Percentiles rank a stretch among this genome's conserved stretches.
phyloP scores from a whole-genome alignment of 306 rosid species.

The Gastrolobium villosum region DNA sequence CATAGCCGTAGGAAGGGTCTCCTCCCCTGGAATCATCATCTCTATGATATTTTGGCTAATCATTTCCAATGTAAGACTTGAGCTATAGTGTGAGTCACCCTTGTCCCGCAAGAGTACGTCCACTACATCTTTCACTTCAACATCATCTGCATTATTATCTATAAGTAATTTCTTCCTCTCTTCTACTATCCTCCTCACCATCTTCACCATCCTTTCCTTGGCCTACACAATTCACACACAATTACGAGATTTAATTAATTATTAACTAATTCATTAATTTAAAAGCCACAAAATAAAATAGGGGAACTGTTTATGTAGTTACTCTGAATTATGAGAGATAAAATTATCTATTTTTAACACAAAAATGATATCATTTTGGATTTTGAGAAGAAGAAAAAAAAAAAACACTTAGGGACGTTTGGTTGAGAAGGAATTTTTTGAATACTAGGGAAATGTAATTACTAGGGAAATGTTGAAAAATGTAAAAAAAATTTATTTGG shows the following conservation, averaged over 20 bases:
- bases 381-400: too few species aligned
- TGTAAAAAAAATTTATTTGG: too few species aligned
- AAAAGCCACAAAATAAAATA: too few species aligned
- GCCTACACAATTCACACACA: constrained; percentile 62
- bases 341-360: too few species aligned
- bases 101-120: constrained; percentile 73
- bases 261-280: neutral
- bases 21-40: constrained; percentile 94
- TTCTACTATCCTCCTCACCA: constrained; percentile 65
- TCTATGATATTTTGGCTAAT: constrained; percentile 76
- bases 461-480: too few species aligned
- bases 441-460: too few species aligned
- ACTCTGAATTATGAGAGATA: too few species aligned
- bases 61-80: constrained; percentile 62
- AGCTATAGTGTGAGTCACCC: constrained; percentile 46
- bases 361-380: too few species aligned
- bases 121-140: constrained; percentile 65
- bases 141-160: constrained; percentile 30
- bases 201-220: constrained; percentile 77
- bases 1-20: constrained; percentile 89
- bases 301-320: neutral
- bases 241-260: neutral
- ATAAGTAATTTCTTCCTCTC: constrained; percentile 43
- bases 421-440: too few species aligned
- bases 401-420: too few species aligned